Conservation (phyloP, 2,329 filamentous ascomycete species). For the Ophiostoma montium region DNA sequence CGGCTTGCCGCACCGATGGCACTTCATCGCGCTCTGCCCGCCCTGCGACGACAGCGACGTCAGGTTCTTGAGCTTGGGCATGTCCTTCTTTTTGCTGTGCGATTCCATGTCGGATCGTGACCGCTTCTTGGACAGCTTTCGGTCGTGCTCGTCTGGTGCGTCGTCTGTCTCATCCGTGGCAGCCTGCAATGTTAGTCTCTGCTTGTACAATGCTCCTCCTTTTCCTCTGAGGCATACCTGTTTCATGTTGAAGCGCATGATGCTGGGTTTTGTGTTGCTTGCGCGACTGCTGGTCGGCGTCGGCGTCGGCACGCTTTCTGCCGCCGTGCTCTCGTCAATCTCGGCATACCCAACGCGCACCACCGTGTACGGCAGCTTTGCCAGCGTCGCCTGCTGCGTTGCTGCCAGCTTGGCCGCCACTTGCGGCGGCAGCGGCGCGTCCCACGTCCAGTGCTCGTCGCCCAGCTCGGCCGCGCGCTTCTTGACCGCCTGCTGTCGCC, state of each 20-base stretch:
- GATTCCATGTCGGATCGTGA: slow-evolving; percentile 30
- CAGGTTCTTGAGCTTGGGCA: slow-evolving; percentile 41
- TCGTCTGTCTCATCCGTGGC: slow-evolving; percentile 22
- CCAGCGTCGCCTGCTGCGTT: slow-evolving; percentile 12
- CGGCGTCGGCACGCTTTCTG: not conserved
- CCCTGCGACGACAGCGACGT: slow-evolving; percentile 42
- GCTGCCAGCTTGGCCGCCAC: slow-evolving; percentile 16
- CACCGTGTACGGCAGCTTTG: slow-evolving; percentile 29
- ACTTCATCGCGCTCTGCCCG: slow-evolving; percentile 28
- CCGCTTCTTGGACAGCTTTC: slow-evolving; percentile 8
- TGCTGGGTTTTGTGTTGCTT: slow-evolving; percentile 7
- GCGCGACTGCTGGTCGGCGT: not conserved
- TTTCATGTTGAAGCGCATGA: slow-evolving; percentile 22
- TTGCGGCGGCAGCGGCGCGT: slow-evolving; percentile 26
- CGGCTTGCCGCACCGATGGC: slow-evolving; percentile 45
- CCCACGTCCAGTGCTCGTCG: slow-evolving; percentile 65
- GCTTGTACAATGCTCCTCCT: too few relatives aligned
- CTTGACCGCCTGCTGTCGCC: slow-evolving; percentile 45
- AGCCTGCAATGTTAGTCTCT: not conserved
- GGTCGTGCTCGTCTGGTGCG: slow-evolving; percentile 12
- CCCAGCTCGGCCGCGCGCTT: slow-evolving; percentile 47
- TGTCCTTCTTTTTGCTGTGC: slow-evolving; percentile 48
- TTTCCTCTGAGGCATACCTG: slow-evolving; percentile 1
- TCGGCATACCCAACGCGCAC: slow-evolving; percentile 43
- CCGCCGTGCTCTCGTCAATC: slow-evolving; percentile 26